phyloP scores from a whole-genome alignment of 2,329 filamentous ascomycete species.

The Cryphonectria japonica region DNA sequence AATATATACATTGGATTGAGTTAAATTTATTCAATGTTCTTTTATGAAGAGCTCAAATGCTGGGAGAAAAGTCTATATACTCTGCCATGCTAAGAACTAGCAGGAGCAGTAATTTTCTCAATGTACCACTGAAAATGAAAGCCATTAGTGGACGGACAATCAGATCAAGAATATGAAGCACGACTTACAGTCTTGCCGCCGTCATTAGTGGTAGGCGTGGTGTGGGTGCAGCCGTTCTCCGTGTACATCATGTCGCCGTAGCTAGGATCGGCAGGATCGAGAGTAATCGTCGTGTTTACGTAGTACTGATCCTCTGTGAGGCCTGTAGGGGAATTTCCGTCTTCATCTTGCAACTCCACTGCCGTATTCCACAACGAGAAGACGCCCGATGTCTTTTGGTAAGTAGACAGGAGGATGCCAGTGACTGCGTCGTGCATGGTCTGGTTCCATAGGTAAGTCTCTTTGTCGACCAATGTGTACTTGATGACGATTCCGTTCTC shows the following conservation, averaged over 20 bases:
- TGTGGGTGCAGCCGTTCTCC: constrained; percentile 10
- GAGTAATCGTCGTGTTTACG: constrained; percentile 27
- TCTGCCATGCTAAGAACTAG: constrained; percentile 1
- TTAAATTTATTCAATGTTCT: neutral
- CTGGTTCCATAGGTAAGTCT: constrained; percentile 34
- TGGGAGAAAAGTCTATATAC: no score
- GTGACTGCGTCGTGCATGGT: constrained; percentile 32
- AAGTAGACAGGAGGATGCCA: constrained; percentile 31
- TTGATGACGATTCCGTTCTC: constrained; percentile 34
- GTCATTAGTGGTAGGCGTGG: constrained; percentile 13
- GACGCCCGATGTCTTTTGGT: constrained; percentile 33
- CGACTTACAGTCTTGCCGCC: constrained; percentile 25
- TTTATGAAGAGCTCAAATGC: neutral
- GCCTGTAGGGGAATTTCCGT: constrained; percentile 23
- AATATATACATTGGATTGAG: neutral
- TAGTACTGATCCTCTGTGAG: constrained; percentile 27
- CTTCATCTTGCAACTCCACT: constrained; percentile 24
- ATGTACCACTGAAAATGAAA: constrained; percentile 20
- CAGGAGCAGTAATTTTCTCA: constrained; percentile 27
- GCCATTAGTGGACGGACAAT: neutral
- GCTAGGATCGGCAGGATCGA: constrained; percentile 19
- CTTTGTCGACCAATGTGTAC: constrained; percentile 35
- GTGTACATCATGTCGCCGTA: constrained; percentile 17
- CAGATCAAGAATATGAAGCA: neutral
- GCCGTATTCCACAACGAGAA: constrained; percentile 34